Percentiles rank a stretch among this genome's conserved stretches.
These are phyloP conservation scores for Venturiaceae sp. DNA, from an alignment of 2,329 filamentous ascomycete genomes.

Conservation along the genomic window DNA sequence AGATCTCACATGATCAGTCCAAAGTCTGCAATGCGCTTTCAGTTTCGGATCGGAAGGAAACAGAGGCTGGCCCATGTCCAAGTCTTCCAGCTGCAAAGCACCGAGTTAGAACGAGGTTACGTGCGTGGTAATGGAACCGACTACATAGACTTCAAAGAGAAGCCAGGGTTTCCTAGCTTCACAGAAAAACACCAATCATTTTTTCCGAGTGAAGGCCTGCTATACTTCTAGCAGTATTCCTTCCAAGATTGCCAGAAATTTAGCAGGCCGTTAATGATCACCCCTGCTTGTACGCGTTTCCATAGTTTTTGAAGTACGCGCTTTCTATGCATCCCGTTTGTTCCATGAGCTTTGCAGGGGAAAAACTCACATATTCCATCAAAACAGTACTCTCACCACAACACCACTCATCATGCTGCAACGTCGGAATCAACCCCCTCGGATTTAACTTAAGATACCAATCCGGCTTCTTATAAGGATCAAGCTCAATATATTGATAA, in stretches of 20 bases:
- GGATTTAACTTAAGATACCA: constrained; percentile 67
- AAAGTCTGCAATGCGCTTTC: constrained; percentile 66
- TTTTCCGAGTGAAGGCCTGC: no score
- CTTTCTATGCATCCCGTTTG: no score
- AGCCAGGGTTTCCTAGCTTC: no score
- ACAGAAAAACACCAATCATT: no score
- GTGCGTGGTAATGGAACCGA: neutral
- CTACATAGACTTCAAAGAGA: no score
- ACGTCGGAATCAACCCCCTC: constrained; percentile 63
- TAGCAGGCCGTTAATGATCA: no score
- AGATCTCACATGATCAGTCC: constrained; percentile 63
- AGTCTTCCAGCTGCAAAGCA: constrained; percentile 58
- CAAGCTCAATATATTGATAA: constrained; percentile 82
- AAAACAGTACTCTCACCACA: constrained; percentile 75
- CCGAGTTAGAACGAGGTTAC: neutral
- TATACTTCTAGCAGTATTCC: no score
- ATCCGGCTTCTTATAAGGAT: constrained; percentile 66
- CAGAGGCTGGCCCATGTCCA: constrained; percentile 49
- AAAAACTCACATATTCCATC: constrained; percentile 63
- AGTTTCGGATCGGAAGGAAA: constrained; percentile 57
- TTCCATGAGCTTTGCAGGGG: no score
- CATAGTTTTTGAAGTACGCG: neutral
- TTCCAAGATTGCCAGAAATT: no score
- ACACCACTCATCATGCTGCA: constrained; percentile 71
- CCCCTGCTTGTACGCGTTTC: no score